Conservation (phyloP, 495 filamentous ascomycete species). For the Podospora tetraspora region DNA sequence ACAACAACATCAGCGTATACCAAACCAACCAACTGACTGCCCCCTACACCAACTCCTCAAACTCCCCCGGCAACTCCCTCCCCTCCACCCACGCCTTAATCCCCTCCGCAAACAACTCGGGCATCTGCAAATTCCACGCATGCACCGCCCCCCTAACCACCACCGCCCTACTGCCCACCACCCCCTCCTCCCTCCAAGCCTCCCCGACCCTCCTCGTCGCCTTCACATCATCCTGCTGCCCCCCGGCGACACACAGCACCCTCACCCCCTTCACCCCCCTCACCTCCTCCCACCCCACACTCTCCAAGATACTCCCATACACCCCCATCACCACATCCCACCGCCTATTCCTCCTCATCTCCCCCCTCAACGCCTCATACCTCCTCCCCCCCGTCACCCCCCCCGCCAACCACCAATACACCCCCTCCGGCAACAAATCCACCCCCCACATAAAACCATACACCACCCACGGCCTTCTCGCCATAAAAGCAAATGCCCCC, state of each 20-base stretch:
- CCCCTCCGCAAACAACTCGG: constrained; percentile 29
- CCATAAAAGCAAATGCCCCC: constrained; percentile 20
- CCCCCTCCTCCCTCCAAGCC: constrained; percentile 20
- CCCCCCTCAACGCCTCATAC: constrained; percentile 23
- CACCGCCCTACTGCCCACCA: constrained; percentile 21
- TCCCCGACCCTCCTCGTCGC: constrained; percentile 23
- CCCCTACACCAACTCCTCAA: constrained; percentile 18
- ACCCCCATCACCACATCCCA: constrained; percentile 19
- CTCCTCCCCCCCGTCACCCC: constrained; percentile 7
- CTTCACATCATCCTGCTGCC: constrained; percentile 29
- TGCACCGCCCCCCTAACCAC: constrained; percentile 31
- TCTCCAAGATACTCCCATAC: constrained; percentile 15
- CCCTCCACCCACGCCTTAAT: constrained; percentile 32
- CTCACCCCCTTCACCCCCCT: constrained; percentile 21
- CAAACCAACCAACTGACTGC: background rate
- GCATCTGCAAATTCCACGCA: constrained; percentile 36
- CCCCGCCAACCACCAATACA: constrained; percentile 10
- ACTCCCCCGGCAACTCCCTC: constrained; percentile 22
- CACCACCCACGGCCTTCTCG: constrained; percentile 14
- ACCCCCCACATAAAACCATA: constrained; percentile 14
- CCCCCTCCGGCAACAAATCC: constrained; percentile 15
- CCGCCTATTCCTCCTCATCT: constrained; percentile 25
- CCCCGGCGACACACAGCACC: constrained; percentile 24
- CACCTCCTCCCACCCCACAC: constrained; percentile 8
- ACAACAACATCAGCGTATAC: too few relatives aligned